Evolutionary conservation across 2,329 filamentous ascomycete genomes (phyloP).

Genomic region (Beauveria sp.): DNA sequence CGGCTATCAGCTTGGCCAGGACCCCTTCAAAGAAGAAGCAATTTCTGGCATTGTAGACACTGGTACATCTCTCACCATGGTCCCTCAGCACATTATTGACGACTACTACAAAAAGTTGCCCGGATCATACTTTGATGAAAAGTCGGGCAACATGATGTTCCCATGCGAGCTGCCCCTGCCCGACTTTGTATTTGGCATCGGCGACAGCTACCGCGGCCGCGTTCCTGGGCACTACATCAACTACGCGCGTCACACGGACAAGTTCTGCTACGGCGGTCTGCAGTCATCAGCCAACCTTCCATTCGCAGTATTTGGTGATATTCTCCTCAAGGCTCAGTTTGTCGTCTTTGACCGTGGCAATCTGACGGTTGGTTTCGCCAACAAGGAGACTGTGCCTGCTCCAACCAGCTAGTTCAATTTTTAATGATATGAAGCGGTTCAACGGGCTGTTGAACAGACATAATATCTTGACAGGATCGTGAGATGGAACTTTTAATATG

Average conservation of each 20-base stretch:
- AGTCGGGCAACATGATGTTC: slow-evolving; percentile 49
- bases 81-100: slow-evolving; percentile 43
- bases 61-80: slow-evolving; percentile 58
- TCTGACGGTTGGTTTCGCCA: slow-evolving; percentile 30
- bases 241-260: slow-evolving; percentile 23
- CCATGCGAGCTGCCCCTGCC: slow-evolving; percentile 46
- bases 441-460: not conserved
- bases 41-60: slow-evolving; percentile 59
- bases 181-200: slow-evolving; percentile 29
- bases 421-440: too few relatives aligned
- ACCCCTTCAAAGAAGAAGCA: slow-evolving; percentile 19
- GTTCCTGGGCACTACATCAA: slow-evolving; percentile 32
- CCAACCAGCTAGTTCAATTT: not conserved
- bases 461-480: not conserved
- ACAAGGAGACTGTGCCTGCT: slow-evolving; percentile 22
- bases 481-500: too few relatives aligned
- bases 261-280: slow-evolving; percentile 29
- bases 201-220: slow-evolving; percentile 22
- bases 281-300: slow-evolving; percentile 29
- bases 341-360: slow-evolving; percentile 32
- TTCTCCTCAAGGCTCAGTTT: slow-evolving; percentile 37
- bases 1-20: slow-evolving; percentile 45
- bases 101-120: slow-evolving; percentile 53
- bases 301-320: slow-evolving; percentile 33
- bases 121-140: slow-evolving; percentile 37